phyloP scores from a whole-genome alignment of 2,329 filamentous ascomycete genomes.

The Talaromyces pinophilus region DNA sequence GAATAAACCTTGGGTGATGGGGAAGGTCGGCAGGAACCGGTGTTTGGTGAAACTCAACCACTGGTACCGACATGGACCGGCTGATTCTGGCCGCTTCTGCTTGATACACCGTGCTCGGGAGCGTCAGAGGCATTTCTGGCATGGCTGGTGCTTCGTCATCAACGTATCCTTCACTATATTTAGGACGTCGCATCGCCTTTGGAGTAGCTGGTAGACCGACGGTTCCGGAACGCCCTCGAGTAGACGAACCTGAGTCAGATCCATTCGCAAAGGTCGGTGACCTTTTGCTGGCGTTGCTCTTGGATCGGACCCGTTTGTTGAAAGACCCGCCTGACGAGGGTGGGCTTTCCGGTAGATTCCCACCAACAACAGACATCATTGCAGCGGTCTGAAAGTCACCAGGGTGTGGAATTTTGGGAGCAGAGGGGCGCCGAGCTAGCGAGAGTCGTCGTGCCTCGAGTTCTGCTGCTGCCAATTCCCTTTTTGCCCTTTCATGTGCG shows the following conservation, averaged over 20 bases:
- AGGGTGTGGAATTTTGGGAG: conserved; percentile 77
- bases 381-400: conserved; percentile 50
- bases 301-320: conserved; percentile 37
- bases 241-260: conserved; percentile 41
- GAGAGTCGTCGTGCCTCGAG: conserved; percentile 86
- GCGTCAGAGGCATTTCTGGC: conserved; percentile 54
- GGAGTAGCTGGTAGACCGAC: conserved; percentile 88
- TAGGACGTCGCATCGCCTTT: conserved; percentile 80
- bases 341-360: conserved; percentile 46
- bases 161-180: conserved; percentile 57
- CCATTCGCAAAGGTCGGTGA: conserved; percentile 44
- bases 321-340: conserved; percentile 35
- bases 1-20: conserved; percentile 45
- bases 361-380: conserved; percentile 38
- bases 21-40: conserved; percentile 37
- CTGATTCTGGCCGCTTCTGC: conserved; percentile 39
- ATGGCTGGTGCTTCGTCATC: conserved; percentile 55
- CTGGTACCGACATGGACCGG: conserved; percentile 44
- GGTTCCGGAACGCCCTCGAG: conserved; percentile 50
- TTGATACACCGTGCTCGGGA: conserved; percentile 42
- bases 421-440: conserved; percentile 75
- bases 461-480: conserved; percentile 76
- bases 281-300: conserved; percentile 36
- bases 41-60: conserved; percentile 33
- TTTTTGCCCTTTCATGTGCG: conserved; percentile 67